A percentile compares a stretch with the other conserved stretches of the same genome.
Conservation (phyloP, 23 red algal species). For the Gracilariopsis chorda region DNA sequence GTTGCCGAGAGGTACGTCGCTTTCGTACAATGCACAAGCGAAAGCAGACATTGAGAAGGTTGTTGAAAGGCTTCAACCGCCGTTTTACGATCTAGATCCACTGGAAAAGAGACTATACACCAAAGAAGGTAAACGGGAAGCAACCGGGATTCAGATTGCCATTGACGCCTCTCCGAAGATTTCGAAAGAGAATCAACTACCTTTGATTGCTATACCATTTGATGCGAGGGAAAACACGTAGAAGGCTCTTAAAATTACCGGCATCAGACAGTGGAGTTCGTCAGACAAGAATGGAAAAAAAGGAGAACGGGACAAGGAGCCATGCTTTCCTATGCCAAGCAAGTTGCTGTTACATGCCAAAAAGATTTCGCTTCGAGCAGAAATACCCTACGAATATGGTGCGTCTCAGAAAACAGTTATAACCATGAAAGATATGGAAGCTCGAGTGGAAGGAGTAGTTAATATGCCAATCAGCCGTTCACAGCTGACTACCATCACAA, state of each 20-base stretch:
- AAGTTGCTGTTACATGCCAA: neutral
- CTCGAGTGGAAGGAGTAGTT: neutral
- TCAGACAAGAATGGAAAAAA: neutral
- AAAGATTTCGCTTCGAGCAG: conserved; percentile 25
- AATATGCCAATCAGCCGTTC: neutral
- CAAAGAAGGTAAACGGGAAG: conserved; percentile 19
- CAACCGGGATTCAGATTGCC: conserved; percentile 47
- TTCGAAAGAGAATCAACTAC: neutral
- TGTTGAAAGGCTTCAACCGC: conserved; percentile 34
- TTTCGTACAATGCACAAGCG: conserved; percentile 45
- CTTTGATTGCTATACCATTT: conserved; percentile 41
- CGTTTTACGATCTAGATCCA: conserved; percentile 39
- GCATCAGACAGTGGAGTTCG: conserved; percentile 6
- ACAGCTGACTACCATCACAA: conserved; percentile 9
- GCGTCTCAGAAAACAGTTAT: conserved; percentile 40
- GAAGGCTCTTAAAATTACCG: neutral
- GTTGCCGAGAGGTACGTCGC: neutral
- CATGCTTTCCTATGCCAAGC: conserved; percentile 3
- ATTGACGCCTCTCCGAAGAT: conserved; percentile 35
- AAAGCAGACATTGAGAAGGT: conserved; percentile 52
- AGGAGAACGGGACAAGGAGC: neutral
- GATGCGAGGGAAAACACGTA: conserved; percentile 13
- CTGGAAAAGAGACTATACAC: conserved; percentile 17
- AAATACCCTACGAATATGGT: conserved; percentile 35
- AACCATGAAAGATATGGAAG: neutral